Evolutionary conservation across 139 green algal species (phyloP).

Genomic region (Trebouxia sp.): DNA sequence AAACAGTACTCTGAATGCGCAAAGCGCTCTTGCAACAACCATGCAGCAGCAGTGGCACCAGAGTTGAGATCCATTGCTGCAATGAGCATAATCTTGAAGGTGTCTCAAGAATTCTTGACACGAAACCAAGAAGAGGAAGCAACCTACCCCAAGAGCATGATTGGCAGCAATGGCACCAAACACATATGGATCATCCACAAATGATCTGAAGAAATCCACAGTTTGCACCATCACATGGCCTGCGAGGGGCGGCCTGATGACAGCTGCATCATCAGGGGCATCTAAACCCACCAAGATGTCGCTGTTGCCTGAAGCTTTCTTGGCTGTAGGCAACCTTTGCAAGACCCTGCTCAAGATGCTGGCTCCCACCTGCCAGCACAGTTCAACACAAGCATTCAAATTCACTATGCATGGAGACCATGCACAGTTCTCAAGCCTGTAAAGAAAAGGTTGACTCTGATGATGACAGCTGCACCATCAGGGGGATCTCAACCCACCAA

Average conservation of each 20-base stretch:
- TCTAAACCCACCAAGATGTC: slow-evolving; percentile 57
- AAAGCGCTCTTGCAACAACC: too few relatives aligned
- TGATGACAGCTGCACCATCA: slow-evolving; percentile 77
- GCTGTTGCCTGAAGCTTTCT: neutral
- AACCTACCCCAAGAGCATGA: slow-evolving; percentile 68
- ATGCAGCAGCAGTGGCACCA: neutral
- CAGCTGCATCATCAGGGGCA: slow-evolving; percentile 69
- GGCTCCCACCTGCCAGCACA: slow-evolving; percentile 59
- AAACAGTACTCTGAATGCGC: too few relatives aligned
- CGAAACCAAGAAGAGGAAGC: neutral
- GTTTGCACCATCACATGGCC: slow-evolving; percentile 80
- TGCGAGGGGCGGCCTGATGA: slow-evolving; percentile 53
- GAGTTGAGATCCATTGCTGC: too few relatives aligned
- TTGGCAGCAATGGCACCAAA: slow-evolving; percentile 84
- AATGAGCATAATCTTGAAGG: too few relatives aligned
- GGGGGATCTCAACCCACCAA: slow-evolving; percentile 50
- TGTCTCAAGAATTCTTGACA: neutral
- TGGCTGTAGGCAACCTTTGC: slow-evolving; percentile 43
- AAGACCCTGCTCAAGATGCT: slow-evolving; percentile 59
- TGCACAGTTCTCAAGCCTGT: neutral
- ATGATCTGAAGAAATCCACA: slow-evolving; percentile 86
- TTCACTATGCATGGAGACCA: neutral
- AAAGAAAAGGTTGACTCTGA: too few relatives aligned
- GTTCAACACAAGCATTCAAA: neutral
- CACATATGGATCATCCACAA: slow-evolving; percentile 77